These are phyloP conservation scores for Amaranthus tricolor DNA, from an alignment of 179 eudicot species.

Conservation along the genomic window DNA sequence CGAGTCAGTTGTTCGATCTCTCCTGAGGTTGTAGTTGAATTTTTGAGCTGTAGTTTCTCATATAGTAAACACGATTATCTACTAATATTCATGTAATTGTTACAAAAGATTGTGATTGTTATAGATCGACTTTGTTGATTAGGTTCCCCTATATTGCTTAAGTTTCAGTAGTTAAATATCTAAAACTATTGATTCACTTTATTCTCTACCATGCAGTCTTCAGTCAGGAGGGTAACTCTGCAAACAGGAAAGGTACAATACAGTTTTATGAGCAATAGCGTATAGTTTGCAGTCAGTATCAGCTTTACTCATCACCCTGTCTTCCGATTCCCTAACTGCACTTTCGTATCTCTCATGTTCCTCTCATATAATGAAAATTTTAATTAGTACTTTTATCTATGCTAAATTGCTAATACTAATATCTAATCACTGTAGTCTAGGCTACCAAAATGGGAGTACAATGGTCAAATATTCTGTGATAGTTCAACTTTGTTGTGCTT, in stretches of 20 bases:
- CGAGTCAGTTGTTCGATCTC: neutral
- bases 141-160: neutral
- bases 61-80: neutral
- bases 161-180: neutral
- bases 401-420: no score
- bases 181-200: constrained; percentile 5
- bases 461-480: no score
- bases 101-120: neutral
- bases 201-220: constrained; percentile 61
- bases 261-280: neutral
- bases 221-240: constrained; percentile 76
- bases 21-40: neutral
- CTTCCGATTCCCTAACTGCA: neutral
- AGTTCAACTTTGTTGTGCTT: no score
- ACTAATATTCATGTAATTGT: no score
- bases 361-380: neutral
- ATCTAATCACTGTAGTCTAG: no score
- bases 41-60: neutral
- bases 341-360: neutral
- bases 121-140: neutral
- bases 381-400: no score
- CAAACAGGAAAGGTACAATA: constrained; percentile 75
- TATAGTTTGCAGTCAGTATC: neutral
- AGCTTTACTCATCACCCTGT: neutral
- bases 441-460: neutral